Base-by-base conservation (phyloP, 169 alveolate species). In the Neospora caninum region DNA sequence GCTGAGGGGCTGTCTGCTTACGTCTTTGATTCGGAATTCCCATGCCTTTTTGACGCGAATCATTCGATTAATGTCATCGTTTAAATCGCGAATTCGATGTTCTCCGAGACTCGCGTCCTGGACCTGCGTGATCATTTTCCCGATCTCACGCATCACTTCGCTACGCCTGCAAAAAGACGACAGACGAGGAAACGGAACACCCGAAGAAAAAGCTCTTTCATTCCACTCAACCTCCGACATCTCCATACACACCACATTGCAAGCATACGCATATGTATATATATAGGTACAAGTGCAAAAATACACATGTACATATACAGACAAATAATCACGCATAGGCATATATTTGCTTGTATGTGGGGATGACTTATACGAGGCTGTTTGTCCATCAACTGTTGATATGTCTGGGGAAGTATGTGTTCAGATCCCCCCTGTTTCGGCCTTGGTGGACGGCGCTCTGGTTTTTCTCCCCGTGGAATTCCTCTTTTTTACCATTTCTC, bases 51-150 rank as follows among this genome's bases (percentile, higher is more conserved):
- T 98, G 94, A 97, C 99, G 94, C 98, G 97, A 22, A 98, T 89
- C 70, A 98, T 96, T 73, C 96, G 93, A 95, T 98, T 98, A 0
- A 98, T 98, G 82, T 98, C 99, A 95, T 97, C 99, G 95, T 98
- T 98, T 83, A 98, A 84, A 70, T 97, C 98, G 82, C 99, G 95
- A 39, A 98, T 96, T 92, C 98, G 96, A 92, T 96, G 97, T 93
- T 98, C 99, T 36, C 99, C 99, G 91, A 97, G 91, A 27, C 97
- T 95, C 41, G 98, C 98, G 96, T 97, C 97, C 97, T 98, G 97
- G 53, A 98, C 97, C 69, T 97, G 97, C 18, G 97, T 93, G 0
- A 98, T 98, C 88, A 94, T 95, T 92, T 95, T 95, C 18, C 97
- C 96, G 36, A 98, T 96, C 87, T 97, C 99, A 88, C 97, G 94